Percentiles rank a stretch among this genome's conserved stretches.
phyloP scores from a whole-genome alignment of 2,329 filamentous ascomycete genomes.

The Aureobasidium subglaciale region DNA sequence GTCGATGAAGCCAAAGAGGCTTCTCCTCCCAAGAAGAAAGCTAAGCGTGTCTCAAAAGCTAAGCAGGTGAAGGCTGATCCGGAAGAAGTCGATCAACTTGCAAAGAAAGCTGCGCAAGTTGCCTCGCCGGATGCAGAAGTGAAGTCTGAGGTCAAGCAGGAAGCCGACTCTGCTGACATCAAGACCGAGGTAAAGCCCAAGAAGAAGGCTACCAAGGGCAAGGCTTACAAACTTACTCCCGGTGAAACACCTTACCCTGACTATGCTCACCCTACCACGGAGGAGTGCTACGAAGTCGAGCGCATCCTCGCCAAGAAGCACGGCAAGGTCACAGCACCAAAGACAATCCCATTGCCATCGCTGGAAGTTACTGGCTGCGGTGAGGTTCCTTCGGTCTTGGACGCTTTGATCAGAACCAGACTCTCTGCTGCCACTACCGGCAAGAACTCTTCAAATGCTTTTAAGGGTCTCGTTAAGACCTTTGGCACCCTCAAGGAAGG shows the following conservation, averaged over 20 bases:
- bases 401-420: constrained; percentile 56
- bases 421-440: constrained; percentile 55
- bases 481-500: constrained; percentile 59
- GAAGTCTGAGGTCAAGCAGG: constrained; percentile 13
- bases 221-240: constrained; percentile 39
- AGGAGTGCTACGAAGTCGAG: constrained; percentile 64
- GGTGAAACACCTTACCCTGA: constrained; percentile 60
- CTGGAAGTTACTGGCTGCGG: constrained; percentile 64
- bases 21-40: constrained; percentile 17
- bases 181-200: constrained; percentile 22
- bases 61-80: constrained; percentile 18
- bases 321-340: constrained; percentile 56
- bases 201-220: constrained; percentile 36
- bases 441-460: constrained; percentile 57
- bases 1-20: constrained; percentile 17
- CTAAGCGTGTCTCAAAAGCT: constrained; percentile 11
- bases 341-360: constrained; percentile 62
- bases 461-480: constrained; percentile 55
- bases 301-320: constrained; percentile 59
- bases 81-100: constrained; percentile 16
- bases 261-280: constrained; percentile 55
- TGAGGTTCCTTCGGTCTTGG: constrained; percentile 58
- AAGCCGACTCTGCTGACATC: neutral
- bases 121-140: constrained; percentile 15
- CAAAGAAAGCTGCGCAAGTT: constrained; percentile 15